phyloP scores from a whole-genome alignment of 2,329 filamentous ascomycete genomes.

The Penicillium sp. region DNA sequence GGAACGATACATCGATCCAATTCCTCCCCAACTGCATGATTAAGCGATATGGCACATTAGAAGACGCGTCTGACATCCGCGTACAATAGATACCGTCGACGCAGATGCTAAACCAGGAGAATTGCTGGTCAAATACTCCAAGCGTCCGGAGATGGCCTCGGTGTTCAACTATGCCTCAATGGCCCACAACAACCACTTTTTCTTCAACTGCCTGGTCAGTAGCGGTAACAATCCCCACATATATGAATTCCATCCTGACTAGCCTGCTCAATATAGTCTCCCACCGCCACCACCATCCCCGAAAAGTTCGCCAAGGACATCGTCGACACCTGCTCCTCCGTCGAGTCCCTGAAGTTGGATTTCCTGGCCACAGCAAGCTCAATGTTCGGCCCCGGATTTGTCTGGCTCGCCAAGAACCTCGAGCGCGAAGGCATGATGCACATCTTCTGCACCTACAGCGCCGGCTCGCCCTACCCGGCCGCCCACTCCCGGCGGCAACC shows the following conservation, averaged over 20 bases:
- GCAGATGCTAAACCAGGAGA: constrained; percentile 62
- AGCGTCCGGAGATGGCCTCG: constrained; percentile 71
- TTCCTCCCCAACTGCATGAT: not conserved
- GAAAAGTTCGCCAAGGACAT: constrained; percentile 58
- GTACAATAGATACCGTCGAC: constrained; percentile 58
- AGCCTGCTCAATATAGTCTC: constrained; percentile 29
- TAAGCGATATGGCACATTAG: not conserved
- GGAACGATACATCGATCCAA: not conserved
- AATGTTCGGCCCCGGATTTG: constrained; percentile 97
- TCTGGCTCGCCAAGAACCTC: constrained; percentile 77
- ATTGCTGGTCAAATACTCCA: constrained; percentile 71
- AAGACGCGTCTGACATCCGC: not conserved
- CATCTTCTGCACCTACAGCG: constrained; percentile 84
- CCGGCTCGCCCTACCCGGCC: constrained; percentile 80
- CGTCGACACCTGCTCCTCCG: constrained; percentile 70
- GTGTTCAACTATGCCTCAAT: constrained; percentile 96
- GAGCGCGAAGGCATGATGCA: constrained; percentile 52
- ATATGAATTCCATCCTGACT: constrained; percentile 2
- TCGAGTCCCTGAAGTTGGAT: constrained; percentile 76
- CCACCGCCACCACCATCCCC: constrained; percentile 53
- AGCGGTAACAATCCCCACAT: too few species aligned
- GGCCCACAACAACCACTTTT: constrained; percentile 80
- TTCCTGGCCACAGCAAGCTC: constrained; percentile 75
- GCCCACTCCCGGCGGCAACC: constrained; percentile 74
- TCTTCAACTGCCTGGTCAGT: constrained; percentile 48